Percentiles rank a stretch among this genome's conserved stretches.
These are phyloP conservation scores for Talaromyces albobiverticillius DNA, from an alignment of 2,329 filamentous ascomycete genomes.

Conservation along the genomic window DNA sequence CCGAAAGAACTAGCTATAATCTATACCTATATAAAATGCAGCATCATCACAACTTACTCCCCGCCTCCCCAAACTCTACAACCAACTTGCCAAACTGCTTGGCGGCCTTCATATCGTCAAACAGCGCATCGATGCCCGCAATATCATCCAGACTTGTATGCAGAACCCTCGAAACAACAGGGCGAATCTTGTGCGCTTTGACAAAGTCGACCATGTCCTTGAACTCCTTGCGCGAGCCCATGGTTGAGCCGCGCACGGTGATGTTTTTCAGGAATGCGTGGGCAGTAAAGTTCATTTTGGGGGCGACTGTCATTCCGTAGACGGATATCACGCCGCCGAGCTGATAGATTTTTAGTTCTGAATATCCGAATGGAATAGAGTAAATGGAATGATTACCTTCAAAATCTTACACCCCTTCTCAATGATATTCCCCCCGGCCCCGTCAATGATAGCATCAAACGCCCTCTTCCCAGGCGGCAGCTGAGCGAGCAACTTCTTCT, in stretches of 20 bases:
- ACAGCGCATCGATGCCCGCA: constrained; percentile 75
- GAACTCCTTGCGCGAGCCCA: constrained; percentile 90
- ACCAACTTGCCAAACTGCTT: constrained; percentile 92
- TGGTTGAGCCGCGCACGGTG: constrained; percentile 80
- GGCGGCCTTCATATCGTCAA: constrained; percentile 82
- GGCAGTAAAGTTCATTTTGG: constrained; percentile 87
- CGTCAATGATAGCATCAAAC: constrained; percentile 83
- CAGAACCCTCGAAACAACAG: constrained; percentile 72
- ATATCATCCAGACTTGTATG: constrained; percentile 68
- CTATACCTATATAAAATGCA: too few species aligned
- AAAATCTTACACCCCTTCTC: constrained; percentile 65
- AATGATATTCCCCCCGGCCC: constrained; percentile 84
- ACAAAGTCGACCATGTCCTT: constrained; percentile 87
- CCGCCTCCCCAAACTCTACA: constrained; percentile 59
- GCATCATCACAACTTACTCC: too few species aligned
- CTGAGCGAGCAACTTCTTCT: constrained; percentile 63
- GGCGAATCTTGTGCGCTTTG: constrained; percentile 66
- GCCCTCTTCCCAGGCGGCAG: constrained; percentile 64
- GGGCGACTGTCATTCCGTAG: constrained; percentile 87
- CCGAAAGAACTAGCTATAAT: too few species aligned
- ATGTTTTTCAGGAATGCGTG: constrained; percentile 80
- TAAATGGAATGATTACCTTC: constrained; percentile 47
- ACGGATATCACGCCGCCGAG: constrained; percentile 77
- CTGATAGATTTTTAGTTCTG: constrained; percentile 34
- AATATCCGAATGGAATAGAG: background rate